Evolutionary conservation across 2,329 filamentous ascomycete genomes (phyloP).

Genomic region (Endocalyx cinctus): DNA sequence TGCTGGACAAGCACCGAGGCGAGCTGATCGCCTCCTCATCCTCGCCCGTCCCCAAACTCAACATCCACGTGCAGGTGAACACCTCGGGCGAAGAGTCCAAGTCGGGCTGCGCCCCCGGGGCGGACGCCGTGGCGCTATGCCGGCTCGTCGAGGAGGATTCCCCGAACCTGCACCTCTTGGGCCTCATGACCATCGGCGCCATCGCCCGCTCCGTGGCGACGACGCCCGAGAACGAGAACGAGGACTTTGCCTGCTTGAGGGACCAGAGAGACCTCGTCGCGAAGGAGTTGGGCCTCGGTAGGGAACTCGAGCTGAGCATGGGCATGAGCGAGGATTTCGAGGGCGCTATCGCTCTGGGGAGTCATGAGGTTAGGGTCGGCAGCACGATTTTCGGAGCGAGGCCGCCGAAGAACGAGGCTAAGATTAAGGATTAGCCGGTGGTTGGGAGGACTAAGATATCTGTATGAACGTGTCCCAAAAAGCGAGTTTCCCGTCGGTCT

Average conservation of each 20-base stretch:
- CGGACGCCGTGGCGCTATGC: slow-evolving; percentile 60
- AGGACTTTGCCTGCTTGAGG: slow-evolving; percentile 72
- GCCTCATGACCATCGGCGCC: slow-evolving; percentile 95
- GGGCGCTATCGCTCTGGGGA: slow-evolving; percentile 77
- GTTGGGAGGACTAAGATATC: no score
- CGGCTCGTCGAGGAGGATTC: slow-evolving; percentile 58
- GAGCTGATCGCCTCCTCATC: slow-evolving; percentile 42
- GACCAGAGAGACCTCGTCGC: slow-evolving; percentile 68
- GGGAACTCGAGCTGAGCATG: slow-evolving; percentile 87
- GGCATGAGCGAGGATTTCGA: slow-evolving; percentile 98
- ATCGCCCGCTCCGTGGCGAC: slow-evolving; percentile 78
- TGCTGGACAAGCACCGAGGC: slow-evolving; percentile 72
- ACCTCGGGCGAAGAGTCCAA: slow-evolving; percentile 86
- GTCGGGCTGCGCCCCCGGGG: slow-evolving; percentile 69
- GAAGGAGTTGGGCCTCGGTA: slow-evolving; percentile 50
- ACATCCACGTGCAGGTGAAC: slow-evolving; percentile 90
- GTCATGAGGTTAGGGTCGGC: slow-evolving; percentile 84
- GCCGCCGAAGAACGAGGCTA: slow-evolving; percentile 74
- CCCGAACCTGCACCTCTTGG: slow-evolving; percentile 67
- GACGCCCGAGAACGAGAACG: slow-evolving; percentile 75
- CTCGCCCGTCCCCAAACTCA: slow-evolving; percentile 41
- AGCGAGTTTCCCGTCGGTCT: no score
- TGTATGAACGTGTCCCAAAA: no score
- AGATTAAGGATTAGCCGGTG: slow-evolving; percentile 51
- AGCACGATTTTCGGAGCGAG: slow-evolving; percentile 90